A percentile compares a stretch with the other conserved stretches of the same genome.
These are phyloP conservation scores for Spizellomyces sp. DNA, from an alignment of 192 early-diverging fungal genomes.

Conservation along the genomic window DNA sequence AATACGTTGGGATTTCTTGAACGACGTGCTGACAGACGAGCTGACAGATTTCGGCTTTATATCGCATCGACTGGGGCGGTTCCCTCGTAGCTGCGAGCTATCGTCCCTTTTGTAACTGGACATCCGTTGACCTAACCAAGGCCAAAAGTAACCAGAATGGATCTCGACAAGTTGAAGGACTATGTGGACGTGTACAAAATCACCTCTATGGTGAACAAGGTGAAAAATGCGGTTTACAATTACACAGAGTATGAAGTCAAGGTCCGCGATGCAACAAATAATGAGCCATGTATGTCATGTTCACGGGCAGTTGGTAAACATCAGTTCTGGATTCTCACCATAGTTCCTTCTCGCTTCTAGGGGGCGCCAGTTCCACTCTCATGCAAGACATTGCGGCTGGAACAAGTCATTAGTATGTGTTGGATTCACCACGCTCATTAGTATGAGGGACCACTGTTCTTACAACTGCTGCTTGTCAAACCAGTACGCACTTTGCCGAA, in stretches of 20 bases:
- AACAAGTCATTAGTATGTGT: constrained; percentile 75
- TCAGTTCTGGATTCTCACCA: not conserved
- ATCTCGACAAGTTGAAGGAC: constrained; percentile 25
- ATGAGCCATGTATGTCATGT: constrained; percentile 72
- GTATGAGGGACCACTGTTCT: not conserved
- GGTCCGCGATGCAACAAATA: constrained; percentile 80
- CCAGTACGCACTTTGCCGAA: constrained; percentile 88
- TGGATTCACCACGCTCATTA: too few species aligned
- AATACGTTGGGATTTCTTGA: too few species aligned
- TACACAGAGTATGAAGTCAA: constrained; percentile 75
- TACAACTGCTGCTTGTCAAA: not conserved
- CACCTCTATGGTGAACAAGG: constrained; percentile 48
- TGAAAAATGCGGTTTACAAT: constrained; percentile 88
- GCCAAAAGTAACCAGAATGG: constrained; percentile 1
- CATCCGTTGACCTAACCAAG: too few species aligned
- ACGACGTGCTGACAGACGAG: too few species aligned
- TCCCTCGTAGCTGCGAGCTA: too few species aligned
- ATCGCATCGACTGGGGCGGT: too few species aligned
- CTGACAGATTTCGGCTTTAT: too few species aligned
- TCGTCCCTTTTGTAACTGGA: too few species aligned
- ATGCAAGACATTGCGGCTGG: constrained; percentile 95
- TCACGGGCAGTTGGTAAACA: not conserved
- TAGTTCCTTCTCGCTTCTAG: not conserved
- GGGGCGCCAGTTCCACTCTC: constrained; percentile 90
- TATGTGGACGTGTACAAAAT: constrained; percentile 43